Evolutionary conservation across 768 basidiomycete genomes (phyloP), one percentile per base, ranked within the genome.

Genomic region (Daedalea quercina): DNA sequence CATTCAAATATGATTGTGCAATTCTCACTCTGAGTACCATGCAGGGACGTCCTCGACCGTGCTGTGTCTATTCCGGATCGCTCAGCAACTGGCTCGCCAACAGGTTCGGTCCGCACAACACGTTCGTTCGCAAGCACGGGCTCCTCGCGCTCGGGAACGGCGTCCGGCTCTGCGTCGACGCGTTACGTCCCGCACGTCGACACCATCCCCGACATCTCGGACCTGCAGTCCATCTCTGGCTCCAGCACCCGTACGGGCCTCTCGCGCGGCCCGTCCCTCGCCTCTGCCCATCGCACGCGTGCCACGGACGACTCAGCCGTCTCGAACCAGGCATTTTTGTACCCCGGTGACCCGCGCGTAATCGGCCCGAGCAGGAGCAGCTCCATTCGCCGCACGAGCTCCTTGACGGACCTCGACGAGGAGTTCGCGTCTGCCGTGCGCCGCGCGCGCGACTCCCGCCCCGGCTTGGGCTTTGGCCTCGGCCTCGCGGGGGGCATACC

Each of bases 1-100:
- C 55, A 40, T 57, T 17, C n/a, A n/a, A n/a, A n/a, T n/a, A n/a
- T n/a, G 49, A 2, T 31, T 42, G n/a, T 54, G 41, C 44, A 50
- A 24, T 11, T 23, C 34, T 44, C 28, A 13, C 9, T 53, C 1
- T 44, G 44, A 22, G 44, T 15, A 46, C 56, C 17, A 56, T 33
- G 31, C 56, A 94, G 90, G 90, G 90, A 91, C 57, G 83, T 85
- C 0, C 75, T 93, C 17, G 83, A 90, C 60, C 79, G 80, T 15
- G 72, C 86, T 65, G 58, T 81, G 61, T 60, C 79, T 60, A 61
- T 82, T 63, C 60, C 81, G 63, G 62, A 70, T 57, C 72, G 70
- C 51, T 74, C 80, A 13, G 64, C 63, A 42, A 78, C 83, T 0
- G 67, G 74, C 15, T 80, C 79, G 9, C 79, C 79, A 13, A 66